These are phyloP conservation scores for Coffea eugenioides DNA, from an alignment of 257 asterid species.

Conservation along the genomic window DNA sequence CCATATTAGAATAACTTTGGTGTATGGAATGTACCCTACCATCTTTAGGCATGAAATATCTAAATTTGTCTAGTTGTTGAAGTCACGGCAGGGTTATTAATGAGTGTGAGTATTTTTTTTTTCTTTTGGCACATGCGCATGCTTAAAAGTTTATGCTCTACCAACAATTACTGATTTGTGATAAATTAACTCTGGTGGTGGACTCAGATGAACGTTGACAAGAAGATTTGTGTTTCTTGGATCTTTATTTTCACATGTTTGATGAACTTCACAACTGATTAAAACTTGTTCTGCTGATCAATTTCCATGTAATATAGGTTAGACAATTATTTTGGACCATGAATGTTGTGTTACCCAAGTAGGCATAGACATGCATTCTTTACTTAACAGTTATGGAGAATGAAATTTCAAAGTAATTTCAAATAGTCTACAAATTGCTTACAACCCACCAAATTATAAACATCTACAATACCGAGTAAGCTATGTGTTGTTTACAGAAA, in stretches of 20 bases:
- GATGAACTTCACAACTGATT: neutral
- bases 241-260: neutral
- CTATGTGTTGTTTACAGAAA: neutral
- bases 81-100: neutral
- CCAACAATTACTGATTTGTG: neutral
- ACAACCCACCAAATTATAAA: neutral
- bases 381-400: neutral
- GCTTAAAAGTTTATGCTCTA: neutral
- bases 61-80: neutral
- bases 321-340: neutral
- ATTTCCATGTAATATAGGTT: neutral
- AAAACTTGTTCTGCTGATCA: neutral
- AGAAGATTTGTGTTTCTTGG: neutral
- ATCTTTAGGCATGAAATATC: neutral
- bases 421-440: neutral
- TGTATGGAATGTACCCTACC: neutral
- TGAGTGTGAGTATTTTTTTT: neutral
- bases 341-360: neutral
- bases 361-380: neutral
- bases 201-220: neutral
- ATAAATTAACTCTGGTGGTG: neutral
- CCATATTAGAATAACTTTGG: neutral
- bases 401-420: neutral
- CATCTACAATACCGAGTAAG: neutral
- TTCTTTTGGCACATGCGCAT: neutral